phyloP scores from a whole-genome alignment of 148 eudicot genomes.

The Drosera capensis region DNA sequence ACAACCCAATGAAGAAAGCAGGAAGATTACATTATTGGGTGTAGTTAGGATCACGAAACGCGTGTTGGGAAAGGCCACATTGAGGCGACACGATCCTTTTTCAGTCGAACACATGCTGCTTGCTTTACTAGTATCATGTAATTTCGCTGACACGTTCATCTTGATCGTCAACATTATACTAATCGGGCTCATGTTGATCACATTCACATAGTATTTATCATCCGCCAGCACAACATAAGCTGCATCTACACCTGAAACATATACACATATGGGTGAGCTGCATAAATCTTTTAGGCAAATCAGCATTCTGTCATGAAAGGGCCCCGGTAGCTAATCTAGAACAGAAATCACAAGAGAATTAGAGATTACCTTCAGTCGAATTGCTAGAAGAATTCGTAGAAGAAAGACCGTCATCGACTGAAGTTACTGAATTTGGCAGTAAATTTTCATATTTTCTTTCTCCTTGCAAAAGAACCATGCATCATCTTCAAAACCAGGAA shows the following conservation, averaged over 20 bases:
- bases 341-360: background rate
- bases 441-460: conserved; percentile 12
- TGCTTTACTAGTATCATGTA: conserved; percentile 22
- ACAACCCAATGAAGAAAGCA: background rate
- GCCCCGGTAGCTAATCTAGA: background rate
- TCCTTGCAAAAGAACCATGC: conserved; percentile 12
- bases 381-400: no score
- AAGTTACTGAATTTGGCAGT: conserved; percentile 9
- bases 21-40: conserved; percentile 11
- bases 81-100: conserved; percentile 23
- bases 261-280: background rate
- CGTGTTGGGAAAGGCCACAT: conserved; percentile 17
- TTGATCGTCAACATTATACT: no score
- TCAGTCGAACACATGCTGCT: conserved; percentile 23
- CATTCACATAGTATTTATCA: conserved; percentile 17
- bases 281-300: background rate
- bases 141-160: conserved; percentile 19
- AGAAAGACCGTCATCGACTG: background rate
- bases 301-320: background rate
- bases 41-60: conserved; percentile 19
- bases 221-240: conserved; percentile 16
- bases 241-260: conserved; percentile 22
- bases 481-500: no score
- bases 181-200: no score
- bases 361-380: conserved; percentile 6